Conservation (phyloP, 2,329 filamentous ascomycete species). For the Metarhizium robertsii region DNA sequence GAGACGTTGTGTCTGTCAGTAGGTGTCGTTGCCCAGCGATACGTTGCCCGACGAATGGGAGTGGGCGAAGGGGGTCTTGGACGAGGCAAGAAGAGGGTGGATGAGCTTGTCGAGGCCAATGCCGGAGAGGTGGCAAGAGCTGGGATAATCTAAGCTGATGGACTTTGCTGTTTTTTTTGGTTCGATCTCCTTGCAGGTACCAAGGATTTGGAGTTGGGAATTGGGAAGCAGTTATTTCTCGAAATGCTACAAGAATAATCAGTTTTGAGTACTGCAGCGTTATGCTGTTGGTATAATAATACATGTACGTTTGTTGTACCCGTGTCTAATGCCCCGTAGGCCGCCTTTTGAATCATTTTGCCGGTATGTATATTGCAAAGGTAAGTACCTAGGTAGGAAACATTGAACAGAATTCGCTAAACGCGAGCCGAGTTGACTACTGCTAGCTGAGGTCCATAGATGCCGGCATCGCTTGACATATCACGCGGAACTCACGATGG, state of each 20-base stretch:
- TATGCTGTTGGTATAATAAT: not conserved
- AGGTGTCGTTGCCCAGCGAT: slow-evolving; percentile 85
- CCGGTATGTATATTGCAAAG: no score
- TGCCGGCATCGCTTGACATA: no score
- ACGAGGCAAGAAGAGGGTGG: slow-evolving; percentile 51
- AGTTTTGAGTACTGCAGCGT: not conserved
- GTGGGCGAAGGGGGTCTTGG: slow-evolving; percentile 71
- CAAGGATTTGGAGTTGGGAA: slow-evolving; percentile 4
- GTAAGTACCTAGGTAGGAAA: no score
- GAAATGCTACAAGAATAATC: not conserved
- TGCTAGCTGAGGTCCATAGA: no score
- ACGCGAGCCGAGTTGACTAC: no score
- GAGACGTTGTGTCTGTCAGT: slow-evolving; percentile 70
- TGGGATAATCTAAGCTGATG: slow-evolving; percentile 35
- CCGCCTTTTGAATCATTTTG: not conserved
- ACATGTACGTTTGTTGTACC: not conserved
- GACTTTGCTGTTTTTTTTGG: not conserved
- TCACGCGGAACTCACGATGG: no score
- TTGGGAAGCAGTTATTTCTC: not conserved
- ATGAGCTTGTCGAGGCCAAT: slow-evolving; percentile 45
- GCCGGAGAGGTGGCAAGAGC: slow-evolving; percentile 51
- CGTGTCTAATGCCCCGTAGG: not conserved
- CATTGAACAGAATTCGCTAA: no score
- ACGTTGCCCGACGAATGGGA: slow-evolving; percentile 91
- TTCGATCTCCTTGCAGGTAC: not conserved